A percentile compares a stretch with the other conserved stretches of the same genome.
These are phyloP conservation scores for Linnemannia elongata DNA, from an alignment of 192 early-diverging fungal species.

Conservation along the genomic window DNA sequence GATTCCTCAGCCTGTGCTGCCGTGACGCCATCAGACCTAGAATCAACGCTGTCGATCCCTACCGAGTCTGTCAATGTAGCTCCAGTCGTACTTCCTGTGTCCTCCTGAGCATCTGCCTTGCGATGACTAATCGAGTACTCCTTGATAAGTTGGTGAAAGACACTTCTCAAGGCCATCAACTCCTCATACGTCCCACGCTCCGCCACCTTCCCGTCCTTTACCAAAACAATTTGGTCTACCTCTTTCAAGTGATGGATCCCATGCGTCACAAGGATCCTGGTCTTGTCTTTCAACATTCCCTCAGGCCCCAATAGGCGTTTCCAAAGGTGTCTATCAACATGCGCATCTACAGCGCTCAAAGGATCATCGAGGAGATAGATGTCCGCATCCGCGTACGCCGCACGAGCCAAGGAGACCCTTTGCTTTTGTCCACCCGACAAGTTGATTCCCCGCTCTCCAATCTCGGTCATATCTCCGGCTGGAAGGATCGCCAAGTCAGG, in stretches of 20 bases:
- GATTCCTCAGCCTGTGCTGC: slow-evolving; percentile 21
- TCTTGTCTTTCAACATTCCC: slow-evolving; percentile 73
- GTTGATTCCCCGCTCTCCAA: slow-evolving; percentile 77
- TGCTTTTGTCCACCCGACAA: slow-evolving; percentile 91
- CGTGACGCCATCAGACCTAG: not conserved
- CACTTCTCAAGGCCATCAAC: slow-evolving; percentile 56
- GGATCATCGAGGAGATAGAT: slow-evolving; percentile 90
- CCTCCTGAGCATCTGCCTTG: not conserved
- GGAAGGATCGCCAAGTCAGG: slow-evolving; percentile 77
- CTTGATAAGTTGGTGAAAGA: slow-evolving; percentile 60
- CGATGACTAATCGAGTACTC: slow-evolving; percentile 33
- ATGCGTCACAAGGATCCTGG: slow-evolving; percentile 77
- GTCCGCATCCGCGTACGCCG: slow-evolving; percentile 81
- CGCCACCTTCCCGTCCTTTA: slow-evolving; percentile 70
- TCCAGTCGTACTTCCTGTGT: slow-evolving; percentile 9
- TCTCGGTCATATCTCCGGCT: slow-evolving; percentile 77
- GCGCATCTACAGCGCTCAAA: slow-evolving; percentile 78
- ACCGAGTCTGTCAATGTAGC: not conserved
- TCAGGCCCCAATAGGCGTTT: slow-evolving; percentile 76
- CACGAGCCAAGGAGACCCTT: slow-evolving; percentile 84
- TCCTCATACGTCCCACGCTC: slow-evolving; percentile 69
- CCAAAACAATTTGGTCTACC: slow-evolving; percentile 66
- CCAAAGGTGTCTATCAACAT: slow-evolving; percentile 74
- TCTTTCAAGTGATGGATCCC: slow-evolving; percentile 75
- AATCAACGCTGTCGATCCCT: not conserved